Percentiles rank a stretch among this genome's conserved stretches.
phyloP scores from a whole-genome alignment of 2,329 filamentous ascomycete species.

The Decorospora gaudefroyi region DNA sequence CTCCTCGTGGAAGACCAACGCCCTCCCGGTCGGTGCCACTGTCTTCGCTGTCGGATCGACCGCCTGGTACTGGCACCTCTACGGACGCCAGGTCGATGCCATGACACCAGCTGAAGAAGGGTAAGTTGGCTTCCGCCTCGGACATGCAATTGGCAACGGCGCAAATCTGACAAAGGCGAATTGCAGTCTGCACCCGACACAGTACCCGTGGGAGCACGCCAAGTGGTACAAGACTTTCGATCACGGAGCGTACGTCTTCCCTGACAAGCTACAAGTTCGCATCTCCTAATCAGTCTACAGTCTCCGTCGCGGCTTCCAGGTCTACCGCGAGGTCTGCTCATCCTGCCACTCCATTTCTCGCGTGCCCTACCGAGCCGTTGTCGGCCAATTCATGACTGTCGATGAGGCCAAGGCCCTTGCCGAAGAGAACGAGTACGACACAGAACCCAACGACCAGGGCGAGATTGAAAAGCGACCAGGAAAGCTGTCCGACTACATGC shows the following conservation, averaged over 20 bases:
- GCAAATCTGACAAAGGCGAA: constrained; percentile 34
- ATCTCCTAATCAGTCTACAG: constrained; percentile 52
- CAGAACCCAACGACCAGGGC: constrained; percentile 95
- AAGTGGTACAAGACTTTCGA: constrained; percentile 96
- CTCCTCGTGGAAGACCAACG: constrained; percentile 80
- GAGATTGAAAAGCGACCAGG: constrained; percentile 98
- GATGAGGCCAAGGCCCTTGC: constrained; percentile 97
- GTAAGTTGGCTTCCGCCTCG: constrained; percentile 66
- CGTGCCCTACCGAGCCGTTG: constrained; percentile 89
- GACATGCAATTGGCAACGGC: constrained; percentile 32
- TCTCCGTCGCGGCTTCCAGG: constrained; percentile 98
- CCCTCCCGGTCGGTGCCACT: constrained; percentile 84
- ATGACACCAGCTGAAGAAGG: constrained; percentile 96
- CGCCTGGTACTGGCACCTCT: constrained; percentile 97
- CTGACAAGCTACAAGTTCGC: neutral
- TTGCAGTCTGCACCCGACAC: constrained; percentile 81
- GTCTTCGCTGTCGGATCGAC: constrained; percentile 84
- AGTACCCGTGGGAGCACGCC: constrained; percentile 94
- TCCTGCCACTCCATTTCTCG: constrained; percentile 96
- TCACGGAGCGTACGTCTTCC: constrained; percentile 80
- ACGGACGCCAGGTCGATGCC: constrained; percentile 83
- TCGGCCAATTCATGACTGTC: constrained; percentile 90
- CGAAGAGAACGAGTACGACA: constrained; percentile 98
- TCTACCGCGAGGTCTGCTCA: constrained; percentile 97
- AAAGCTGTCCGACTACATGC: constrained; percentile 98